These are phyloP conservation scores for Sordaria brevicollis DNA, from an alignment of 495 filamentous ascomycete species.

Conservation along the genomic window DNA sequence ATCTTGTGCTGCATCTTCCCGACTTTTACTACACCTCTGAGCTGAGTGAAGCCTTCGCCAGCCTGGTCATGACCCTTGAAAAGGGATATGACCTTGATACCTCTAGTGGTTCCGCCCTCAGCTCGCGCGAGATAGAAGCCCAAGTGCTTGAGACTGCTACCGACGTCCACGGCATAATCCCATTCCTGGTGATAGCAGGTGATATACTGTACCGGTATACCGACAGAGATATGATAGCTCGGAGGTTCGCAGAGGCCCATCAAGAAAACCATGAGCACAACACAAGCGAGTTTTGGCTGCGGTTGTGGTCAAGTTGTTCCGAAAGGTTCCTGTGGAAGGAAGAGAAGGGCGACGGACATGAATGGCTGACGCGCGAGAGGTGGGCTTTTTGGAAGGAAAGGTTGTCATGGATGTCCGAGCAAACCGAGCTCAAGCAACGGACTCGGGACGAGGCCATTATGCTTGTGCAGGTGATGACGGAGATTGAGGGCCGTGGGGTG, in stretches of 20 bases:
- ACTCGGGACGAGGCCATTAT: not conserved
- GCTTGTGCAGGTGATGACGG: not conserved
- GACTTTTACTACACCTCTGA: not conserved
- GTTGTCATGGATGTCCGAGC: no score
- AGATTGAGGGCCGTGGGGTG: not conserved
- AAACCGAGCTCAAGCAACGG: no score
- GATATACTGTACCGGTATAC: not conserved
- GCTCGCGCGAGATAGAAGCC: not conserved
- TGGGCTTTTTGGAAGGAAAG: no score
- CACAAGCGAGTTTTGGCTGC: not conserved
- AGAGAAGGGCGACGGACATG: no score
- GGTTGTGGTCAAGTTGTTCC: not conserved
- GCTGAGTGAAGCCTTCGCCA: not conserved
- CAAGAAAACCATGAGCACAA: not conserved
- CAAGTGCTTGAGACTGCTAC: not conserved
- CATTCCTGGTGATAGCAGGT: not conserved
- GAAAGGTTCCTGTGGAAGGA: not conserved
- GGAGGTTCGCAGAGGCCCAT: not conserved
- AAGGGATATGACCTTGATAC: no score
- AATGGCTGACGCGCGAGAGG: no score
- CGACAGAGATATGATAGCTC: not conserved
- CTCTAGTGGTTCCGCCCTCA: not conserved
- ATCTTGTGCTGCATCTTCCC: not conserved
- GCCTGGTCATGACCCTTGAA: not conserved
- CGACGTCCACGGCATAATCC: not conserved